Conservation (phyloP, 2,329 filamentous ascomycete species). For the Fonsecaea nubica region DNA sequence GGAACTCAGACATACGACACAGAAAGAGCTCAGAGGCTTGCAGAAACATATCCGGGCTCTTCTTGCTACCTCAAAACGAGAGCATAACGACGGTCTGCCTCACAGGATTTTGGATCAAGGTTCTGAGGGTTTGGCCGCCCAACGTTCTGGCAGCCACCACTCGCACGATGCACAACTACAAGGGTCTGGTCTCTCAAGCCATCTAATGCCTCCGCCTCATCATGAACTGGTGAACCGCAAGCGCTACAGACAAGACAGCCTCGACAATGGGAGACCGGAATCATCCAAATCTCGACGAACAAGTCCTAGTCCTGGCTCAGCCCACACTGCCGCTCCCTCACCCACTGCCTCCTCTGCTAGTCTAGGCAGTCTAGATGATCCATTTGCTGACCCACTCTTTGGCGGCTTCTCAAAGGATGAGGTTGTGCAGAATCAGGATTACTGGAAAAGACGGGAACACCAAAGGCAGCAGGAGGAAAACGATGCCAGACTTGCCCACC, state of each 20-base stretch:
- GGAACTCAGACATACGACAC: constrained; percentile 16
- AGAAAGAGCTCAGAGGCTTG: constrained; percentile 25
- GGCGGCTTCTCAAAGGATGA: constrained; percentile 30
- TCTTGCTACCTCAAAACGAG: constrained; percentile 1
- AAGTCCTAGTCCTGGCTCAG: constrained; percentile 30
- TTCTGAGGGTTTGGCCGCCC: background rate
- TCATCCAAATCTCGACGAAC: constrained; percentile 39
- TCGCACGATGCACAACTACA: background rate
- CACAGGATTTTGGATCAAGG: background rate
- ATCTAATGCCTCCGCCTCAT: constrained; percentile 18
- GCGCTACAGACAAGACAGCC: constrained; percentile 32
- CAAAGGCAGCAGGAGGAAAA: constrained; percentile 38
- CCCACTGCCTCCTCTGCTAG: constrained; percentile 25
- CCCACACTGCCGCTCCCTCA: constrained; percentile 26
- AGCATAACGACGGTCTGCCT: background rate
- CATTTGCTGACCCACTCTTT: constrained; percentile 26
- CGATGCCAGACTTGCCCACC: constrained; percentile 46
- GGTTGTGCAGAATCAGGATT: constrained; percentile 24
- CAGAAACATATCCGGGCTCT: constrained; percentile 24
- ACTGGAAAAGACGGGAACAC: constrained; percentile 32
- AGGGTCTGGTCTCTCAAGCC: background rate
- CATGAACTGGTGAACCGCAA: constrained; percentile 33
- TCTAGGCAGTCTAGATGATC: constrained; percentile 35
- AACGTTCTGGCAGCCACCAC: constrained; percentile 5
- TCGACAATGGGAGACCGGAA: constrained; percentile 16